Conservation (phyloP, 1,139 yeast genomes). For the Debaryomycetaceae sp. region DNA sequence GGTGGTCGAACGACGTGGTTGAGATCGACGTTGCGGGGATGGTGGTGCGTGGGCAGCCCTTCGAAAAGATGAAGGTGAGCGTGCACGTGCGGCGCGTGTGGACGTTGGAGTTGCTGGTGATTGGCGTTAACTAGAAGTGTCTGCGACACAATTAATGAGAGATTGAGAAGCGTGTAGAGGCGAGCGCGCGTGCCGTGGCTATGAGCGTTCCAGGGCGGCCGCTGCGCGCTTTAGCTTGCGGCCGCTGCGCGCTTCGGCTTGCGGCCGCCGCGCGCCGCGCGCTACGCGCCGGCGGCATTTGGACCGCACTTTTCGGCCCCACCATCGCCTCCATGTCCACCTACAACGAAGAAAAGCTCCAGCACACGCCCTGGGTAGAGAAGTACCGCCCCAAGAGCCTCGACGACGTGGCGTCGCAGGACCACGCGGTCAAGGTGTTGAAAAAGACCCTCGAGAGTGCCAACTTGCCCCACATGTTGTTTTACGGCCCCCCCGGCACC, state of each 20-base stretch:
- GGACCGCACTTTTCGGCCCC: no score
- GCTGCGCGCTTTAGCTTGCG: no score
- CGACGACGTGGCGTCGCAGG: conserved; percentile 88
- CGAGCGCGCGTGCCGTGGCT: no score
- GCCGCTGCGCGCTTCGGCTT: no score
- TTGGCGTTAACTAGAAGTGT: conserved; percentile 43
- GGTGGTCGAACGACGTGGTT: conserved; percentile 85
- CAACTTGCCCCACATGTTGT: conserved; percentile 90
- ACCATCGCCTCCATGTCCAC: no score
- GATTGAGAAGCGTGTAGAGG: no score
- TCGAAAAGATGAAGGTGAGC: conserved; percentile 29
- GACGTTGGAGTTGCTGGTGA: conserved; percentile 72
- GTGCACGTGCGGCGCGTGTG: conserved; percentile 79
- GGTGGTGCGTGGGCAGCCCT: conserved; percentile 20
- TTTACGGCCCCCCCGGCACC: conserved; percentile 97
- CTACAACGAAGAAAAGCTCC: conserved; percentile 40
- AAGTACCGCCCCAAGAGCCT: conserved; percentile 80
- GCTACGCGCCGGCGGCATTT: no score
- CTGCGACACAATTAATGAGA: no score
- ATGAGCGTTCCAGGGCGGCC: no score
- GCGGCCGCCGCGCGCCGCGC: no score
- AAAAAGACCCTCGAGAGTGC: conserved; percentile 74
- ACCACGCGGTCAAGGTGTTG: conserved; percentile 81
- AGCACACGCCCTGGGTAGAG: conserved; percentile 75
- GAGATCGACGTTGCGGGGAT: conserved; percentile 42